phyloP scores from a whole-genome alignment of 2,329 filamentous ascomycete species.

The Metarhizium sp. region DNA sequence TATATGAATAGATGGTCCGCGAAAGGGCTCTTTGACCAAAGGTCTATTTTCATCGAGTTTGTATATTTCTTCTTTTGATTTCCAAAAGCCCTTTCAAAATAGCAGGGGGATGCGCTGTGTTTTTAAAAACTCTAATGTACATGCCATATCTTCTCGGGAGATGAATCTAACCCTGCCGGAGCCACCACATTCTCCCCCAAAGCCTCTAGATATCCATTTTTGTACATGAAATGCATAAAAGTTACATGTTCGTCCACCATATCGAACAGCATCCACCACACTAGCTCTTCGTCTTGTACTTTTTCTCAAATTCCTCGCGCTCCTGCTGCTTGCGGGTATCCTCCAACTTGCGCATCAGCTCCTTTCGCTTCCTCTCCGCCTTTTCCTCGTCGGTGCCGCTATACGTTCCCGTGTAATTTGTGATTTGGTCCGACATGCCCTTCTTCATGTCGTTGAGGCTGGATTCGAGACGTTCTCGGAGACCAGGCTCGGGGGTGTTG shows the following conservation, averaged over 20 bases:
- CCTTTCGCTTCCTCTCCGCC: conserved; percentile 24
- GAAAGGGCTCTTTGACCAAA: not conserved
- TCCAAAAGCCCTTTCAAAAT: not conserved
- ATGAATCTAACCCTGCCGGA: not conserved
- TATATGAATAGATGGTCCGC: not conserved
- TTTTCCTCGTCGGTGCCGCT: conserved; percentile 22
- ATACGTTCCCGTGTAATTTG: conserved; percentile 25
- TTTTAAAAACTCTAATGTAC: conserved; percentile 9
- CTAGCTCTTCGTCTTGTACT: conserved; percentile 26
- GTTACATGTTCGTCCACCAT: not conserved
- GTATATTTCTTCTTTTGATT: not conserved
- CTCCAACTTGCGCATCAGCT: conserved; percentile 26
- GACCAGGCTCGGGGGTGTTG: conserved; percentile 10
- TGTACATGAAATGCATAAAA: conserved; percentile 1
- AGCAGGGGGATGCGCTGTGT: not conserved
- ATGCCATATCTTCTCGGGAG: conserved; percentile 4
- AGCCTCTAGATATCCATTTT: not conserved
- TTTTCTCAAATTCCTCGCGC: conserved; percentile 28
- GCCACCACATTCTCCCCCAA: not conserved
- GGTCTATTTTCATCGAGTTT: not conserved
- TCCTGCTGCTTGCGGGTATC: conserved; percentile 24
- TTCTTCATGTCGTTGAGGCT: conserved; percentile 28
- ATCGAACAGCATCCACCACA: not conserved
- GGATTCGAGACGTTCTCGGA: conserved; percentile 22
- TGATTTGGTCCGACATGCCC: conserved; percentile 23